Conservation (phyloP, 495 filamentous ascomycete species). For the Trichoderma orchidacearum region DNA sequence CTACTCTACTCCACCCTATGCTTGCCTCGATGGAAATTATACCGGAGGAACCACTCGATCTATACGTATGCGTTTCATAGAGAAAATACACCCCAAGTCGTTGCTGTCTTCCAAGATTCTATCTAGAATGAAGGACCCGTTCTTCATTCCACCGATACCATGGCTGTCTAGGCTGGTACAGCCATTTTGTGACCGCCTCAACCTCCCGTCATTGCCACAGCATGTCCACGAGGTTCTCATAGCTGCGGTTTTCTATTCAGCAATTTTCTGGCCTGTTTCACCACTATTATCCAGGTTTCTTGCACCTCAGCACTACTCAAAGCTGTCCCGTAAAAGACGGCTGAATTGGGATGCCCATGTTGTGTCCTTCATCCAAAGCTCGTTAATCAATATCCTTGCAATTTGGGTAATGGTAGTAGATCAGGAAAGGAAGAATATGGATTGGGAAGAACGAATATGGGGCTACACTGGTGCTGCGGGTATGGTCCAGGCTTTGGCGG, state of each 20-base stretch:
- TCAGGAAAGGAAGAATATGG: slow-evolving; percentile 60
- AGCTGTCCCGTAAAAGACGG: slow-evolving; percentile 50
- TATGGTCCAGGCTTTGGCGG: slow-evolving; percentile 70
- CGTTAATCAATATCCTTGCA: slow-evolving; percentile 61
- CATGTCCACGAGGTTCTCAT: slow-evolving; percentile 83
- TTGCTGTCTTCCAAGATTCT: not conserved
- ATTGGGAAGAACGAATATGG: slow-evolving; percentile 64
- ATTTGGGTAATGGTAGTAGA: slow-evolving; percentile 76
- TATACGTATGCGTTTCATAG: not conserved
- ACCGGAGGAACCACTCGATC: too few species aligned
- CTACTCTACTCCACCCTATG: too few species aligned
- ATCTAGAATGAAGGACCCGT: slow-evolving; percentile 51
- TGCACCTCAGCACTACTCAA: slow-evolving; percentile 59
- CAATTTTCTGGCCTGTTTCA: slow-evolving; percentile 60
- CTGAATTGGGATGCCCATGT: slow-evolving; percentile 97
- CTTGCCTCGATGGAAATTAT: too few species aligned
- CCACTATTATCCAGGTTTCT: slow-evolving; percentile 55
- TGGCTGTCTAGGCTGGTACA: slow-evolving; percentile 37
- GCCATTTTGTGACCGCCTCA: slow-evolving; percentile 44
- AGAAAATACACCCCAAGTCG: not conserved
- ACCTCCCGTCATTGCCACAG: slow-evolving; percentile 57
- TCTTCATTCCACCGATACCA: slow-evolving; percentile 45
- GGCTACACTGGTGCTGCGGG: slow-evolving; percentile 77
- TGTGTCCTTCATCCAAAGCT: slow-evolving; percentile 78
- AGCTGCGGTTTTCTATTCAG: slow-evolving; percentile 61